These are phyloP conservation scores for Nemania sp. DNA, from an alignment of 2,329 filamentous ascomycete species.

Conservation along the genomic window DNA sequence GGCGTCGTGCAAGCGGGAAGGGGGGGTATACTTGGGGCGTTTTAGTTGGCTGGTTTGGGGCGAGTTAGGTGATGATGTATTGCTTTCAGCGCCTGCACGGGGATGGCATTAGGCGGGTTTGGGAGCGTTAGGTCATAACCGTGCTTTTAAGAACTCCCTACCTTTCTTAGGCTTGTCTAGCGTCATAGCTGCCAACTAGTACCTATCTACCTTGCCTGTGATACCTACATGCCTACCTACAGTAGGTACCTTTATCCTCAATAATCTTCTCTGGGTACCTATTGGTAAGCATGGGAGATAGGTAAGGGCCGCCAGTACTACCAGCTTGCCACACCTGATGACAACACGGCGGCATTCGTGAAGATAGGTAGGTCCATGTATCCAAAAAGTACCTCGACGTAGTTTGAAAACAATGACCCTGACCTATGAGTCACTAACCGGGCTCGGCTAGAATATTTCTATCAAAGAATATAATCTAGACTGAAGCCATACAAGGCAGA, in stretches of 20 bases:
- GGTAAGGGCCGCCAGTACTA: neutral
- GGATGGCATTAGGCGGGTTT: conserved; percentile 22
- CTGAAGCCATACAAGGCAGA: no score
- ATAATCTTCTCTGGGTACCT: neutral
- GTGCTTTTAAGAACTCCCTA: conserved; percentile 22
- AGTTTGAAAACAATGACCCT: neutral
- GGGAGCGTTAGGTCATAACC: conserved; percentile 36
- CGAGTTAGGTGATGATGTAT: conserved; percentile 37
- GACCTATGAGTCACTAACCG: neutral
- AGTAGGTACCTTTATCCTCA: no score
- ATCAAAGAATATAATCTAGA: no score
- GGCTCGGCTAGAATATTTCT: neutral
- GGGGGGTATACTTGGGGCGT: conserved; percentile 30
- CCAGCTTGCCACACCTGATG: neutral
- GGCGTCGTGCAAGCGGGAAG: conserved; percentile 32
- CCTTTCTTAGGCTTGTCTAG: conserved; percentile 6
- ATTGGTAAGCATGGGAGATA: neutral
- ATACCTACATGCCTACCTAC: neutral
- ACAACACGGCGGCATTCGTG: neutral
- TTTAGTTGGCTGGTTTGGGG: conserved; percentile 18
- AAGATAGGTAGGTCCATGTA: neutral
- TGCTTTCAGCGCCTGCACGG: conserved; percentile 32
- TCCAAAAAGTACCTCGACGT: neutral
- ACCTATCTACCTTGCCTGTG: conserved; percentile 6
- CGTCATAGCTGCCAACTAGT: conserved; percentile 25